Evolutionary conservation across 805 yeast genomes (phyloP), one percentile per base, ranked within the genome.

Genomic region (Starmerella roubikii): DNA sequence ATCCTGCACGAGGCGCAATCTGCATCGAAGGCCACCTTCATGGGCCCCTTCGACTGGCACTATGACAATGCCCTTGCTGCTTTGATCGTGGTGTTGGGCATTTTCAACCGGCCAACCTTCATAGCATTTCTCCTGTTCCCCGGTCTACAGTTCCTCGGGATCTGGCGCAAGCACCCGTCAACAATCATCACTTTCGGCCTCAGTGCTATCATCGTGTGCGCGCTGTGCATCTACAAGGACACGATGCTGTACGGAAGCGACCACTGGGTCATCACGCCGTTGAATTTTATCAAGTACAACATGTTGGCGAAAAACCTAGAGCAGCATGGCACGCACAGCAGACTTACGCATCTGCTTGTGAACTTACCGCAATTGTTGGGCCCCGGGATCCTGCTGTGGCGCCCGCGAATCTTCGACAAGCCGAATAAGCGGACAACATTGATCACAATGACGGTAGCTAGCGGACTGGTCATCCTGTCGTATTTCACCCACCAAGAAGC

Each of bases 401-500:
- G 57, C 33, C 58, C 54, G 10, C 66, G 72, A 51, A 53, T 65
- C 49, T 59, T 48, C 21, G 11, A 17, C 6, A 18, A 20, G 11
- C 5, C 24, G 16, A 15, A 15, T 5, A 19, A 8, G 13, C 22
- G 9, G 24, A 6, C 19, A 4, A 68, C 79, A 1, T 61, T 78
- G 2, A 76, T 86, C 1, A 69, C 73, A 45, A 58, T 75, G 28
- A 58, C 86, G 1, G 62, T 77, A 0, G 40, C 71, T 2, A 74
- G 94, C 4, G 93, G 85, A 0, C 21, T 82, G 1, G 4, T 64
- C 0, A 39, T 72, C 3, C 62, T 91, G 21, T 83, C 96, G 0
- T 2, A 73, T 0, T 67, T 84, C 18, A 93, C 93, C 13, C 99
- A 91, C 56, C 99, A 91, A 57, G 99, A 91, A 54, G 65, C 84